Evolutionary conservation across 2,329 filamentous ascomycete species (phyloP), one percentile per base, ranked within the genome.

Genomic region (Cadophora gregata): DNA sequence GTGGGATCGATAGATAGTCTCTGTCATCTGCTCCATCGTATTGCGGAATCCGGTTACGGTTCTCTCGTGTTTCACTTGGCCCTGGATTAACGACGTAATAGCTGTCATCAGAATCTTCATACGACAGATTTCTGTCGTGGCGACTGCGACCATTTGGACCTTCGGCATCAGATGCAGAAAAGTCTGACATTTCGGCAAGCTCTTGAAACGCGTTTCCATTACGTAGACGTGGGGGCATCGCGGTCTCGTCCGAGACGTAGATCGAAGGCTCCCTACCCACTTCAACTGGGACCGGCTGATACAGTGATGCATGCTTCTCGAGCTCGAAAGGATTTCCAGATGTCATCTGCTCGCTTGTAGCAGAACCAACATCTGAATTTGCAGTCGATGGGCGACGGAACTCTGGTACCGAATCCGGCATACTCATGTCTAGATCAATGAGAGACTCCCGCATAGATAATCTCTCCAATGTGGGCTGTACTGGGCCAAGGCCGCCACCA

Each of bases 291-390:
- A 79, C 38, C 50, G 80, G 73, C 56, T 75, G 79, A 68, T 87
- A 86, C 1, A 88, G 77, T 0, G 86, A 88, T 1, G 85, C 80
- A 70, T 89, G 87, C n/a, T 84, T 83, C 75, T 90, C 88, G 3
- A 90, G 80, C 63, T 89, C 86, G 65, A 90, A 90, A 0, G 87
- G 86, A 70, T 87, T 86, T 1, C 80, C 82, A 14, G 82, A 80
- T 29, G 85, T 83, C 36, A 85, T 76, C 65, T 88, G 85, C 0
- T 86, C 71, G 60, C 86, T 86, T 8, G 82, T 81, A 12, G 88
- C 79, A 0, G 87, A 89, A 74, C 70, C 71, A 19, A 68, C 70
- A 65, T 76, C 75, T 5, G 75, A 76, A 48, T 71, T 71, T 8
- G 74, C 74, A 0, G 75, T 77, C 21, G 74, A 75, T 29, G 75